Evolutionary conservation across 1,284 basidiomycete species (phyloP).

Genomic region (Neotropicomus parvogracilis): DNA sequence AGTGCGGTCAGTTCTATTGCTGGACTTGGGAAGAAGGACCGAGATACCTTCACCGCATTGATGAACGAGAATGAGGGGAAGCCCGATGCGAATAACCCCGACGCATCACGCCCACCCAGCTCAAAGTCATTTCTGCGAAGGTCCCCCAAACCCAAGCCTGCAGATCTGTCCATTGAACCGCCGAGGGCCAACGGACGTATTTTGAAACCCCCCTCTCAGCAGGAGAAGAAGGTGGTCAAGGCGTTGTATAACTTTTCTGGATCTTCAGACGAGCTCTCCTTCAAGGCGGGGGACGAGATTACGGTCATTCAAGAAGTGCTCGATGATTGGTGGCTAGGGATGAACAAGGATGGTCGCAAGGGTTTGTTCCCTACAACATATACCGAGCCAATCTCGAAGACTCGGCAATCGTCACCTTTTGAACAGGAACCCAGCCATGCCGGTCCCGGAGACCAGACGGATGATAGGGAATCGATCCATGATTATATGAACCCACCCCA

Average conservation of each 20-base stretch:
- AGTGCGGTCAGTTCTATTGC: conserved; percentile 58
- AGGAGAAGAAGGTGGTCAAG: conserved; percentile 55
- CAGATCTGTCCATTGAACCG: conserved; percentile 33
- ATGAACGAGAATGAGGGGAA: conserved; percentile 42
- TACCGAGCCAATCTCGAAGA: conserved; percentile 48
- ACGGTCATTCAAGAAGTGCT: conserved; percentile 71
- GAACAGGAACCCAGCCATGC: conserved; percentile 6
- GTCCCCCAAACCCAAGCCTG: conserved; percentile 39
- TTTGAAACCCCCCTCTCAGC: conserved; percentile 45
- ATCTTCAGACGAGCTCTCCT: conserved; percentile 70
- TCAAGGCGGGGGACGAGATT: conserved; percentile 71
- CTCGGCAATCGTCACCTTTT: conserved; percentile 24
- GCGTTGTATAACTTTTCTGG: conserved; percentile 73
- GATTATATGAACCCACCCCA: conserved; percentile 43
- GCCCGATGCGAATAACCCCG: conserved; percentile 25
- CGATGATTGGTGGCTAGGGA: conserved; percentile 85
- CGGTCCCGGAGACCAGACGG: conserved; percentile 10
- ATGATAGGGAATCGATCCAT: conserved; percentile 17
- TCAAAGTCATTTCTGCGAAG: conserved; percentile 33
- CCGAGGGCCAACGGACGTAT: conserved; percentile 44
- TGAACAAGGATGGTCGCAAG: conserved; percentile 54
- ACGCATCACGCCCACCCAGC: conserved; percentile 26
- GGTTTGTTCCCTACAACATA: conserved; percentile 78
- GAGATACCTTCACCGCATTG: conserved; percentile 57
- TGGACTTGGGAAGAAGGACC: conserved; percentile 59